Evolutionary conservation across 306 rosid genomes (phyloP), one percentile per base, ranked within the genome.

Genomic region (Hippophae rhamnoides): DNA sequence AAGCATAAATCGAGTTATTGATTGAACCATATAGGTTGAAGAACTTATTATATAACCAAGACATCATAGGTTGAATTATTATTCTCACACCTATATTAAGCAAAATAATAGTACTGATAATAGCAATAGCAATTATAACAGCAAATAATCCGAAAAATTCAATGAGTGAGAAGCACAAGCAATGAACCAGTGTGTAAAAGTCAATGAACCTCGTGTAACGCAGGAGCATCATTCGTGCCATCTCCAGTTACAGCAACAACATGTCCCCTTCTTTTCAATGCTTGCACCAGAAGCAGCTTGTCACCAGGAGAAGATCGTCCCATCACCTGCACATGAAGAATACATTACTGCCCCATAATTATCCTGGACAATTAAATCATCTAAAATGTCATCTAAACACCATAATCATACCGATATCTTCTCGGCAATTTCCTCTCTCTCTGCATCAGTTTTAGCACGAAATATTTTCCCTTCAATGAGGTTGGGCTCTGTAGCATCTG

Each of bases 221-320:
- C 97, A 13, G 95, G 95, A 67, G 97, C 97, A 73, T 89, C 95
- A 71, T 89, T 86, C 25, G 97, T 84, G 73, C 97, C 97, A 71
- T 89, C 95, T 61, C 97, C 97, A 50, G 93, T 89, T 43, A 86
- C 97, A 52, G 97, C 97, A 72, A 89, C 95, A 66, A 89, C 84
- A 48, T 80, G 87, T 52, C 83, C 84, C 63, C 58, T 78, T 70
- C 73, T 89, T 78, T 86, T 84, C 77, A 89, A 73, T 49, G 95
- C 83, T 89, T 89, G 95, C 80, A 86, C 97, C 58, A 89, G 95
- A 66, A 89, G 62, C 78, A 89, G 95, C 77, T 86, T 86, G 73
- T 89, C 97, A 75, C 72, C 84, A 40, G 97, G 95, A 54, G 95
- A 89, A 25, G 97, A 89, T 26, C 95, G 83, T 31, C 95, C 97